phyloP scores from a whole-genome alignment of 192 early-diverging fungal species.

The Rhizophagus prolifer region DNA sequence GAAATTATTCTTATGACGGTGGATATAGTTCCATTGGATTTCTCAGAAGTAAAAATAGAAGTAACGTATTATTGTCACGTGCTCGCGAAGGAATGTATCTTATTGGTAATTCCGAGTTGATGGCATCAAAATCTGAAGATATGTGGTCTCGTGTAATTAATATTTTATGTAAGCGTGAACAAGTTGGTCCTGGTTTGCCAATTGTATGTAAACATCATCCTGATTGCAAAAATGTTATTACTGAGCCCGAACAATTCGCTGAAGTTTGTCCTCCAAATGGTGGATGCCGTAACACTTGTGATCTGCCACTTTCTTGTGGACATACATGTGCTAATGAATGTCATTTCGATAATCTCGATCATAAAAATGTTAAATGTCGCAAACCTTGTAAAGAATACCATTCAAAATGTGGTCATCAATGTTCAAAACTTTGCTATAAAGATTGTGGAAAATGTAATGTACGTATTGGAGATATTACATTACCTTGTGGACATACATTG shows the following conservation, averaged over 20 bases:
- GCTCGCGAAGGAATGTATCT: too few species aligned
- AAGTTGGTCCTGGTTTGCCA: slow-evolving; percentile 43
- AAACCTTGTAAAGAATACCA: too few species aligned
- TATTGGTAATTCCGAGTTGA: slow-evolving; percentile 32
- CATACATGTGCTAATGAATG: too few species aligned
- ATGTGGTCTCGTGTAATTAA: slow-evolving; percentile 8
- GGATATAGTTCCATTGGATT: slow-evolving; percentile 48
- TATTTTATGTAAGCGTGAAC: slow-evolving; percentile 31
- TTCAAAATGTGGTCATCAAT: too few species aligned
- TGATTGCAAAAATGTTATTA: slow-evolving; percentile 30
- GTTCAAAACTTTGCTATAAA: too few species aligned
- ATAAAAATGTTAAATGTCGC: too few species aligned
- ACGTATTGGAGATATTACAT: background rate
- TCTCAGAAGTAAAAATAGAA: slow-evolving; percentile 54
- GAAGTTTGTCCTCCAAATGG: slow-evolving; percentile 26
- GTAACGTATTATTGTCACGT: slow-evolving; percentile 53
- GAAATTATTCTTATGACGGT: slow-evolving; percentile 29
- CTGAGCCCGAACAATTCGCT: slow-evolving; percentile 31
- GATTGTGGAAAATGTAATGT: too few species aligned
- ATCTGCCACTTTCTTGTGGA: too few species aligned
- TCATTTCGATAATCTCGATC: too few species aligned
- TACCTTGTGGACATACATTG: slow-evolving; percentile 59
- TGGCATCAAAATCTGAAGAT: slow-evolving; percentile 24
- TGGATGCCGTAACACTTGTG: too few species aligned
- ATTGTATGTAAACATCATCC: slow-evolving; percentile 52